Base-by-base conservation (phyloP, 2,329 filamentous ascomycete species). In the Fusarium nelsonii region DNA sequence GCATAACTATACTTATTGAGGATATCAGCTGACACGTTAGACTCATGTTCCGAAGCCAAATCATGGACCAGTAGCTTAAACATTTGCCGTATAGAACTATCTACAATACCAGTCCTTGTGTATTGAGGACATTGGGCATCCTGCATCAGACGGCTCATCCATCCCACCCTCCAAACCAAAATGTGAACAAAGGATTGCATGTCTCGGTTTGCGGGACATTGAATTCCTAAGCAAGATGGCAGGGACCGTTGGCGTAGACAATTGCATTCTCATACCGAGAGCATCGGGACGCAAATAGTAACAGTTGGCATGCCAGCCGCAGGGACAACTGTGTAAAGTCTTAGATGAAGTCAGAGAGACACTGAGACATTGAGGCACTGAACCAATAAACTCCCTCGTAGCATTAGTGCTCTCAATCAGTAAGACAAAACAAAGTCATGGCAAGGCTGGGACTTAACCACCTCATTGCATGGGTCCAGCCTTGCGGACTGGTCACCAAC, bases 161-260 rank as follows among this genome's bases (percentile, higher is more conserved):
- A 14, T 26, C 26, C 36, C 14, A 32, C 11, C 69, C 69, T 53
- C 49, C 43, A 54, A 43, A 28, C 32, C 15, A 39, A 51, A 45
- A 12, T 53, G 41, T 63, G 58, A 62, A 65, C 49, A 70, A 60
- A 70, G 55, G 41, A 59, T n/a, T 14, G 14, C 8, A 30, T 18
- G 63, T 58, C 59, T 60, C 63, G 37, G 34, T 49, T 39, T 48
- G 45, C 57, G 49, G 58, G 56, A 45, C 26, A 43, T 39, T 50
- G 34, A 32, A 73, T 65, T 63, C 50, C 54, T 33, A 16, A 34
- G 14, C 33, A 15, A 50, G 16, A 51, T 50, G 30, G 39, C 45
- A 63, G 39, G 41, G 20, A 37, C 36, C 23, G 32, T 30, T 9
- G 32, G 16, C 12, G 41, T 58, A 18, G 49, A 33, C 15, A 65